A percentile compares a stretch with the other conserved stretches of the same genome.
Conservation (phyloP, 192 early-diverging fungal genomes). For the Backusella morwellensis region DNA sequence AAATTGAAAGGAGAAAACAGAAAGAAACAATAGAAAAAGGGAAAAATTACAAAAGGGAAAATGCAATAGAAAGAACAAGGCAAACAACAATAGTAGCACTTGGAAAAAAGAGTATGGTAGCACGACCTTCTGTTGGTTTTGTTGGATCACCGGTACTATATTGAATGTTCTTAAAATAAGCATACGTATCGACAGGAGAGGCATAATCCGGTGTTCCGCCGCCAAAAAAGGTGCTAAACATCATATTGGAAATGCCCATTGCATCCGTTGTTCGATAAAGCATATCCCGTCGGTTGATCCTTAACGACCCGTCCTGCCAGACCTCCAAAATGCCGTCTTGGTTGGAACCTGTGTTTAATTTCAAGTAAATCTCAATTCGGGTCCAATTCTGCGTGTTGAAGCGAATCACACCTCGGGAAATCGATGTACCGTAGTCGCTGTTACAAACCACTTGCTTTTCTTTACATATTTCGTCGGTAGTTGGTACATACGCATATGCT, state of each 20-base stretch:
- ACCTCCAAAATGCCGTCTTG: constrained; percentile 36
- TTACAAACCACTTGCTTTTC: constrained; percentile 36
- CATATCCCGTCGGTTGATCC: constrained; percentile 28
- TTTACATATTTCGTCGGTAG: constrained; percentile 31
- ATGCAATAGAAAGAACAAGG: not conserved
- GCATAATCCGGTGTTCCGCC: constrained; percentile 37
- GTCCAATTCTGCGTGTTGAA: constrained; percentile 36
- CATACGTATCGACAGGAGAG: constrained; percentile 29
- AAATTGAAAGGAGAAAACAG: not conserved
- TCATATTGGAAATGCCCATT: constrained; percentile 40
- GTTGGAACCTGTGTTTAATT: constrained; percentile 32
- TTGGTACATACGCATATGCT: constrained; percentile 48
- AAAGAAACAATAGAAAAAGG: not conserved
- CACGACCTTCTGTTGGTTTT: not conserved
- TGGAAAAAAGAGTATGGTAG: not conserved
- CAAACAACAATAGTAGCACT: not conserved
- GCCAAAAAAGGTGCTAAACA: constrained; percentile 53
- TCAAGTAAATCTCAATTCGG: constrained; percentile 38
- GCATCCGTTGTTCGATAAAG: constrained; percentile 38
- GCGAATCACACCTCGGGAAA: constrained; percentile 42
- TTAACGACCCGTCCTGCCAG: constrained; percentile 35
- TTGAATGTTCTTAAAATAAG: constrained; percentile 39
- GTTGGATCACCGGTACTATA: constrained; percentile 35
- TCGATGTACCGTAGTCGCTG: constrained; percentile 43
- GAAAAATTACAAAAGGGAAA: not conserved